Evolutionary conservation across 2,329 filamentous ascomycete species (phyloP).

Genomic region (Ophiostoma fasciatum): DNA sequence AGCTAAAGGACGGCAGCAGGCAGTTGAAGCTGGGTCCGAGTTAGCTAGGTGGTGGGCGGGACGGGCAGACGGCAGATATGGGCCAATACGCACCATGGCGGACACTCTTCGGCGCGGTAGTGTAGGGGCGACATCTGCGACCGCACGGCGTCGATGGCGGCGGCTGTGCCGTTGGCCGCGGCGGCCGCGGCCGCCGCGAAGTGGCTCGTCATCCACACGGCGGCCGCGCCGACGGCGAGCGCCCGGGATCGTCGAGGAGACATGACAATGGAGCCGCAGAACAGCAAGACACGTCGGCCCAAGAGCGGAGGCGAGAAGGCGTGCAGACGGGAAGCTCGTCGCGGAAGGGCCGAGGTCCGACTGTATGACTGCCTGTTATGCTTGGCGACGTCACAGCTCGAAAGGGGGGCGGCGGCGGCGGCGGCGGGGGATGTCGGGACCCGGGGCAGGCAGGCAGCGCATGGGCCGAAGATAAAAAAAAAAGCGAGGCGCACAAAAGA

Average conservation of each 20-base stretch:
- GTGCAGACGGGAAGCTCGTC: too few species aligned
- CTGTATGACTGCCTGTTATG: too few species aligned
- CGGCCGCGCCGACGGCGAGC: conserved; percentile 25
- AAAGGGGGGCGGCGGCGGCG: too few species aligned
- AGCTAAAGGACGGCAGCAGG: conserved; percentile 80
- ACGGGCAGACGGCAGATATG: background rate
- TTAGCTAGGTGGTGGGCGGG: too few species aligned
- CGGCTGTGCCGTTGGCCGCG: conserved; percentile 33
- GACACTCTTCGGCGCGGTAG: conserved; percentile 62
- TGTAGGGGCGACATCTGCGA: conserved; percentile 57
- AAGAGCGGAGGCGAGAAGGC: too few species aligned
- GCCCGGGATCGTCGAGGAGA: conserved; percentile 19
- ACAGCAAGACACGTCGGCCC: background rate
- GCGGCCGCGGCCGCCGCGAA: conserved; percentile 25
- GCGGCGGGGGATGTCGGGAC: too few species aligned
- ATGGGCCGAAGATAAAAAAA: too few species aligned
- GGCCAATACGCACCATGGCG: conserved; percentile 45
- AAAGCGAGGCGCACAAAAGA: too few species aligned
- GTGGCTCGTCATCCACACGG: conserved; percentile 19
- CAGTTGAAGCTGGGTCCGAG: conserved; percentile 70
- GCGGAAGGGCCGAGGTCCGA: too few species aligned
- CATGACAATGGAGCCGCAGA: background rate
- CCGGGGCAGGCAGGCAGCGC: too few species aligned
- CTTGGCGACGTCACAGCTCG: too few species aligned
- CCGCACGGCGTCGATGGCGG: conserved; percentile 43